These are phyloP conservation scores for Tagetes patula DNA, from an alignment of 129 eudicot genomes.

Conservation along the genomic window DNA sequence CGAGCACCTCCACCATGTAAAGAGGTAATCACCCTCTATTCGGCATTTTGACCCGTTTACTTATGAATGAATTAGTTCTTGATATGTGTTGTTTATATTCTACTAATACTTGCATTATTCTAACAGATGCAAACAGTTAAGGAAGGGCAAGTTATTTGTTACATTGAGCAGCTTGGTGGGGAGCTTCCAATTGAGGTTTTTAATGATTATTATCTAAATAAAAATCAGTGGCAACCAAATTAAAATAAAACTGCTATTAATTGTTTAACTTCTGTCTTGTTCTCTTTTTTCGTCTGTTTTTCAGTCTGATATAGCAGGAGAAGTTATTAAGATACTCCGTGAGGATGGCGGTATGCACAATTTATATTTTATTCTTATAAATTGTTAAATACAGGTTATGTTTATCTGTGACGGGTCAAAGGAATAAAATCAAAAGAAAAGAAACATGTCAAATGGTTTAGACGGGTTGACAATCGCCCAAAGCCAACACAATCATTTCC, in stretches of 20 bases:
- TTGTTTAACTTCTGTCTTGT: neutral
- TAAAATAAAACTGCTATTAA: neutral
- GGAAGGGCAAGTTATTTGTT: conserved; percentile 92
- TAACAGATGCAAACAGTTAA: conserved; percentile 80
- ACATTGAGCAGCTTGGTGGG: conserved; percentile 85
- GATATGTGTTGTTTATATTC: neutral
- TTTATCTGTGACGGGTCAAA: neutral
- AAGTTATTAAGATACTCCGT: conserved; percentile 71
- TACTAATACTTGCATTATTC: conserved; percentile 10
- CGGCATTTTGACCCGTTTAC: neutral
- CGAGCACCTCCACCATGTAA: conserved; percentile 80
- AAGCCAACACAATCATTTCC: neutral
- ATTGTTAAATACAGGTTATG: neutral
- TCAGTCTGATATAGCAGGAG: conserved; percentile 79
- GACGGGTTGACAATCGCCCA: neutral
- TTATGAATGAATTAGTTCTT: neutral
- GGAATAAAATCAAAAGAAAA: neutral
- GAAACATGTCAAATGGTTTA: neutral
- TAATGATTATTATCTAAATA: conserved; percentile 3
- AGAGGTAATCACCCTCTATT: conserved; percentile 49
- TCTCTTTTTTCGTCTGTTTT: conserved; percentile 9
- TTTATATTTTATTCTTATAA: neutral
- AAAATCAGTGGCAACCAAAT: neutral
- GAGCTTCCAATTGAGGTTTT: conserved; percentile 76
- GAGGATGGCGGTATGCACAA: conserved; percentile 75